Evolutionary conservation across 2,329 filamentous ascomycete species (phyloP), one percentile per base, ranked within the genome.

Genomic region (Trichophyton rubrum): DNA sequence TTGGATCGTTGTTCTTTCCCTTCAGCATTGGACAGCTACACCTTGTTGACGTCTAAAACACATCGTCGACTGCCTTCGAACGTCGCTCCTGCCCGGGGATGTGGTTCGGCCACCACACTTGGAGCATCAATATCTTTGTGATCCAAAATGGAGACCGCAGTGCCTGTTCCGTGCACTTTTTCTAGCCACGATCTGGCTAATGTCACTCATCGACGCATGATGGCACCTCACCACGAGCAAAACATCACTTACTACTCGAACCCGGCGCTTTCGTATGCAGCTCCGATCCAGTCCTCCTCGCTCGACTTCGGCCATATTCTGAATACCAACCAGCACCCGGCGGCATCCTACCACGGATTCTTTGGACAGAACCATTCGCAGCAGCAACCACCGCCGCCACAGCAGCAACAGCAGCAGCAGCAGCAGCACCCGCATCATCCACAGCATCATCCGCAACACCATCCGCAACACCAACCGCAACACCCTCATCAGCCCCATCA

Each of bases 141-240:
- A 53, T 59, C 60, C 63, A 60, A 64, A 56, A 76, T 76, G 74
- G 73, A 76, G 64, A 70, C 74, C 20, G 68, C 70, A 49, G 73
- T 75, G 58, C 72, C 73, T 7, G 71, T 74, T 40, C 69, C 73
- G 33, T 76, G 74, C 63, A 71, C 72, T 49, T 74, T 74, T 61
- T 65, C 73, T 13, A 68, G 68, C 61, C 73, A 74, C 68, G 67
- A 68, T 41, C 66, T 75, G 57, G 69, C 73, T 24, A 66, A 69
- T 15, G 67, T 72, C 63, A 64, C 69, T 35, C 70, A 71, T 63
- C 73, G 73, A 61, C 73, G 73, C 13, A 67, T 73, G 62, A 69
- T 76, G 66, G 67, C 69, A 61, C 68, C 73, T 22, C 62, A 59
- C 47, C 68, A 68, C 51, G 62, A 74, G 38, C 67, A 70, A 41